These are phyloP conservation scores for Papiliotrema terrestris DNA, from an alignment of 1,284 basidiomycete genomes.

Conservation along the genomic window DNA sequence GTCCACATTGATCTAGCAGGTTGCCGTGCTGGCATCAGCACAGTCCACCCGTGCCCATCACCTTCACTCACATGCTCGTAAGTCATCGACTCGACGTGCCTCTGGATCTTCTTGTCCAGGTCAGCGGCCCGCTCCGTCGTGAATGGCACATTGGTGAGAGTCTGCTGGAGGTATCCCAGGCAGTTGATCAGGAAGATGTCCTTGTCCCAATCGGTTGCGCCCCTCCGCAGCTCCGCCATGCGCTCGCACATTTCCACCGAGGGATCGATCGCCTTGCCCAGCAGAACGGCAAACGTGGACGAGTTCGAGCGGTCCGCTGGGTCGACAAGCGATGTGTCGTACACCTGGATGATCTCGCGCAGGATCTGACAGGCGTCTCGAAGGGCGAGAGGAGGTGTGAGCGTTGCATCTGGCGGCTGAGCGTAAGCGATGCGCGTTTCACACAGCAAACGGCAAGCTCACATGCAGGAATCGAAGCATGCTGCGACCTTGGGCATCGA, in stretches of 20 bases:
- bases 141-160: slow-evolving; percentile 69
- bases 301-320: slow-evolving; percentile 42
- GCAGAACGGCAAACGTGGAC: slow-evolving; percentile 62
- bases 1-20: slow-evolving; percentile 69
- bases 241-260: slow-evolving; percentile 69
- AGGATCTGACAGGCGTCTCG: slow-evolving; percentile 78
- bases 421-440: neutral
- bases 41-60: neutral
- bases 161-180: slow-evolving; percentile 70
- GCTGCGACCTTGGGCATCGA: slow-evolving; percentile 73
- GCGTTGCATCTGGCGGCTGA: slow-evolving; percentile 69
- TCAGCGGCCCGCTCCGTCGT: slow-evolving; percentile 60
- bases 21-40: slow-evolving; percentile 59
- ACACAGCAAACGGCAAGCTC: slow-evolving; percentile 24
- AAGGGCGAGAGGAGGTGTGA: slow-evolving; percentile 71
- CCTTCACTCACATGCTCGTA: slow-evolving; percentile 69
- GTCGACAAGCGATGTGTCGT: slow-evolving; percentile 70
- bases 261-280: slow-evolving; percentile 79
- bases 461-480: slow-evolving; percentile 70
- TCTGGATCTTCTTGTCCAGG: slow-evolving; percentile 63
- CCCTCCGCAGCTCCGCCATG: slow-evolving; percentile 63
- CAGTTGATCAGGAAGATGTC: slow-evolving; percentile 81
- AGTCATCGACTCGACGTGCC: slow-evolving; percentile 63
- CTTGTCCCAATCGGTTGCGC: slow-evolving; percentile 64
- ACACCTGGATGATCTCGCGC: slow-evolving; percentile 81